These are phyloP conservation scores for Arthromyces matolae DNA, from an alignment of 768 basidiomycete genomes.

Conservation along the genomic window DNA sequence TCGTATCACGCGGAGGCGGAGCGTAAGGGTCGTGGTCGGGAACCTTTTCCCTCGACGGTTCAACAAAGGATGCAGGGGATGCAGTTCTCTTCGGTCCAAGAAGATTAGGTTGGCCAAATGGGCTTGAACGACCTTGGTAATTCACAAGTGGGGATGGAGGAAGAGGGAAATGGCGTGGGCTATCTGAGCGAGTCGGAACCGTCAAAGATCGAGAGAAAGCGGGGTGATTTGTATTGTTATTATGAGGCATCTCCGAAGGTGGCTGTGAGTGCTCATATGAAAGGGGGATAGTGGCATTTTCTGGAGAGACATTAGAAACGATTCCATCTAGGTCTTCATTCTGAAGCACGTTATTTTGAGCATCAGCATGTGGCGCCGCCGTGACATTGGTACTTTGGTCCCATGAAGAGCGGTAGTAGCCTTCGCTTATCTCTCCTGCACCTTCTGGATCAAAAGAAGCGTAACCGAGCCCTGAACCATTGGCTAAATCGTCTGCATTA, in stretches of 20 bases:
- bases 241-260: not conserved
- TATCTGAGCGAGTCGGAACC: slow-evolving; percentile 2
- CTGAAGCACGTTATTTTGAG: not conserved
- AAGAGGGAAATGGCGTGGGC: slow-evolving; percentile 10
- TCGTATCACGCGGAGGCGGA: not conserved
- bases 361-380: not conserved
- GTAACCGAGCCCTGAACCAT: not conserved
- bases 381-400: not conserved
- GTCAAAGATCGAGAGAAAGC: not conserved
- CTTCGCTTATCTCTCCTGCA: not conserved
- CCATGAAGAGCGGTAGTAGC: not conserved
- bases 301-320: not conserved
- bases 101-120: slow-evolving; percentile 3
- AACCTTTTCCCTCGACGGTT: slow-evolving; percentile 2
- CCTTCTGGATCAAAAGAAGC: not conserved
- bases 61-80: slow-evolving; percentile 9
- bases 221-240: not conserved
- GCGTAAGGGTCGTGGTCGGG: slow-evolving; percentile 3
- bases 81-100: slow-evolving; percentile 4
- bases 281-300: not conserved
- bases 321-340: slow-evolving; percentile 3
- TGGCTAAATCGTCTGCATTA: not conserved
- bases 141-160: slow-evolving; percentile 15
- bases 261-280: not conserved
- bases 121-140: slow-evolving; percentile 8